Evolutionary conservation across 176 grass and related monocot genomes (phyloP).

Genomic region (Thalia dealbata): DNA sequence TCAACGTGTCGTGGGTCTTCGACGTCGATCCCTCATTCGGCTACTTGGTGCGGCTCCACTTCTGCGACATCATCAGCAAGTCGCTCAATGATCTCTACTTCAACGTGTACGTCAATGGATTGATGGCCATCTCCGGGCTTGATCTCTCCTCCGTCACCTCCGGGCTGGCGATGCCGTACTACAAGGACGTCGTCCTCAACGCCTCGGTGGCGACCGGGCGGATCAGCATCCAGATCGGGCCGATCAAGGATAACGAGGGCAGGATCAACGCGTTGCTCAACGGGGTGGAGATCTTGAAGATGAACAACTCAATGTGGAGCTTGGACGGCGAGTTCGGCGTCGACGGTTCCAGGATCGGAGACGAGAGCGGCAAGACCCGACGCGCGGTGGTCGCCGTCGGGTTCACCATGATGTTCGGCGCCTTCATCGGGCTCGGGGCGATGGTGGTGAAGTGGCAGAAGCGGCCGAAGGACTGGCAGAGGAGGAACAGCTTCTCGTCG

Average conservation of each 20-base stretch:
- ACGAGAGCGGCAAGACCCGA: conserved; percentile 11
- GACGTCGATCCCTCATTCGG: conserved; percentile 53
- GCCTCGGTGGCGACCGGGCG: conserved; percentile 21
- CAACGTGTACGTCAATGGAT: conserved; percentile 60
- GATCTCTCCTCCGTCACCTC: conserved; percentile 62
- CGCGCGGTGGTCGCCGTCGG: conserved; percentile 56
- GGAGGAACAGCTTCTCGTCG: conserved; percentile 83
- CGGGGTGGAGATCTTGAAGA: conserved; percentile 77
- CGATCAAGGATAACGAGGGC: conserved; percentile 51
- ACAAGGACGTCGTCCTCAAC: conserved; percentile 76
- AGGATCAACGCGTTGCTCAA: conserved; percentile 67
- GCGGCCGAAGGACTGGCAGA: conserved; percentile 75
- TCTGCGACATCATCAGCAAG: conserved; percentile 83
- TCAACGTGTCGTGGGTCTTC: conserved; percentile 75
- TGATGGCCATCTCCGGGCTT: conserved; percentile 61
- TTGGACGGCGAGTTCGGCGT: conserved; percentile 90
- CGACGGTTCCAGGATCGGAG: conserved; percentile 43
- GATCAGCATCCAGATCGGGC: conserved; percentile 51
- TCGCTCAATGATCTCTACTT: conserved; percentile 86
- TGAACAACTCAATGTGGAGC: conserved; percentile 69
- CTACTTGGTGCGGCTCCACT: conserved; percentile 66
- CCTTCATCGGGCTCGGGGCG: conserved; percentile 64
- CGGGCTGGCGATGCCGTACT: conserved; percentile 54
- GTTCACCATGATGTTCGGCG: conserved; percentile 78
- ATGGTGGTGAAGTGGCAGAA: conserved; percentile 84